These are phyloP conservation scores for Lithocarpus polystachyus DNA, from an alignment of 306 rosid species.

Conservation along the genomic window DNA sequence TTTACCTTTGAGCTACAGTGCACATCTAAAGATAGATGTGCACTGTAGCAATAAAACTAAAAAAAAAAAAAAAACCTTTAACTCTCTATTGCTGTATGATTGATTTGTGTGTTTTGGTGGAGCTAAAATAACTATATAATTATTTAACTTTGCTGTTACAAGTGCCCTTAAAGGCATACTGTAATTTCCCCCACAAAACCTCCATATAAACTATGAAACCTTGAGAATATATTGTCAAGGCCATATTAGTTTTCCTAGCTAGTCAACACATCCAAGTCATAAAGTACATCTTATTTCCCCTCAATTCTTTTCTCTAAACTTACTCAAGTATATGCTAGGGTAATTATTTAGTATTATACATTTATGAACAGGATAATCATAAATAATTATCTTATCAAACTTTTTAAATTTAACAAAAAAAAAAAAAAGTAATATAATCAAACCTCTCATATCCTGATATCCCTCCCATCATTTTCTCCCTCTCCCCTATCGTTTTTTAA, in stretches of 20 bases:
- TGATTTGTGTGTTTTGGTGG: no score
- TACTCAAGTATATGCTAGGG: neutral
- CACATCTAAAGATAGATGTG: no score
- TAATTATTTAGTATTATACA: neutral
- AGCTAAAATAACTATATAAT: no score
- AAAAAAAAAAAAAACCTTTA: no score
- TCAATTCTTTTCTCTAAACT: neutral
- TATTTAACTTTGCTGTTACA: no score
- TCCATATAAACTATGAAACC: neutral
- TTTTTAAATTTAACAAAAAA: no score
- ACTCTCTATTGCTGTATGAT: no score
- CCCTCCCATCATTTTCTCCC: constrained; percentile 23
- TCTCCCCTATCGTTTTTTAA: neutral
- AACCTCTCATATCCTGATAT: neutral
- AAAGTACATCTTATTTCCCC: neutral
- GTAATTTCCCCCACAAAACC: neutral
- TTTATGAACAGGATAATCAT: neutral
- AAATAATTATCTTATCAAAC: no score
- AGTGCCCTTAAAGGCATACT: neutral
- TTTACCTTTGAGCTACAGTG: no score
- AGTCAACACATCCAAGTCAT: neutral
- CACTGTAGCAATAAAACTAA: no score
- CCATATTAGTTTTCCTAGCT: neutral
- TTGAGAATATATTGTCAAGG: neutral
- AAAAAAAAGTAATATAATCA: no score